Base-by-base conservation (phyloP, 139 green algal species). In the Deuterostichococcus epilithicus region DNA sequence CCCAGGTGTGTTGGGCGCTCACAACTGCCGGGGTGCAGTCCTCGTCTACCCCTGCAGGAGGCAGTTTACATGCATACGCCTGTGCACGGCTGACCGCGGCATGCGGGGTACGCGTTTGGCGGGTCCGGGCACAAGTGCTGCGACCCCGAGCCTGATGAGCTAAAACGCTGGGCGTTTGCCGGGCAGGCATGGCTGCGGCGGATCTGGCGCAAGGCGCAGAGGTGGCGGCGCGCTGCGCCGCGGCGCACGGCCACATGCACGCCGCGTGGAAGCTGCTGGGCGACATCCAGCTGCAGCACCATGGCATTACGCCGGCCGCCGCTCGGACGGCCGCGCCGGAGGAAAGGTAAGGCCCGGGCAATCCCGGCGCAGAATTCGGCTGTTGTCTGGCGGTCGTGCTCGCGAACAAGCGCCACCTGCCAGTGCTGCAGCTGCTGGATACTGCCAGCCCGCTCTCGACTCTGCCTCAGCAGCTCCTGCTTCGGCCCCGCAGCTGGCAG, bases 191-290 rank as follows among this genome's bases (percentile, higher is more conserved):
- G 1, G 89, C 89, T 2, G 84, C 85, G 1, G 66, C 70, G 0
- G 86, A 91, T 79, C 78, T 95, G 52, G 70, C 70, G 5, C 33
- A 72, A 36, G 88, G 87, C 2, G 86, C 74, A 1, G 36, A 39
- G 6, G 25, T 84, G 33, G 82, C 78, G 33, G n/a, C 69, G 15
- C 73, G 36, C 30, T 72, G 71, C 42, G 66, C 76, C 5, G 78
- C 74, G 33, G 3, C 5, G 13, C 32, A 65, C 13, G 77, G 76
- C 60, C 86, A 84, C 34, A 44, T 91, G 60, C 66, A 86, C 65
- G 80, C 88, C 0, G 89, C 74, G 4, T 93, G 87, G 88, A 95
- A 95, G 85, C 78, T 91, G 35, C 85, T 93, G 73, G 90, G 89
- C 0, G 90, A 95, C 70, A 77, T 85, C 22, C 82, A 85, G 68